Evolutionary conservation across 768 basidiomycete species (phyloP), one percentile per base, ranked within the genome.

Genomic region (Suillus luteus): DNA sequence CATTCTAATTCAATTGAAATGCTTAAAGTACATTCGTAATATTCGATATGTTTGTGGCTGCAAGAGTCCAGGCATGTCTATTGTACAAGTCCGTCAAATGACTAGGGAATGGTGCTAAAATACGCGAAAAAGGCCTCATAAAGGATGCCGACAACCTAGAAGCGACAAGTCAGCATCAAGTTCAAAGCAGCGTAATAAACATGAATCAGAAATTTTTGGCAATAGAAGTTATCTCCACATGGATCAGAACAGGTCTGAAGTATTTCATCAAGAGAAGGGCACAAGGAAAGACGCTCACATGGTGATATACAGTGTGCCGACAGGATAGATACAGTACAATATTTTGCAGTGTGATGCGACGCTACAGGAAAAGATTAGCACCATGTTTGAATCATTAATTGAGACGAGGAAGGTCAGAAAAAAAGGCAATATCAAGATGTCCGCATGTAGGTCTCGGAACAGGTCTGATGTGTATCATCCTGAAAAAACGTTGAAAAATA

Each of bases 401-500:
- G 51, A 44, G 46, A 40, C 38, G 14, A 27, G 5, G 65, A 76
- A 65, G 66, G 67, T 73, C 80, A 81, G 77, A 72, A 70, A 75
- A 24, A 82, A 81, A 86, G 83, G 88, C 87, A 89, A 89, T 87
- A 80, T 82, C 70, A 54, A 66, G 69, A 73, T 81, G 76, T 87
- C 88, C 85, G 79, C 87, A 85, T 70, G 68, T 72, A 70, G 71
- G 68, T 78, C 74, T 91, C 87, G 79, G 90, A 86, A 91, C 88
- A 91, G 89, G 89, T 90, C 88, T 91, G 86, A 85, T 78, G 61
- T 74, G 70, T 84, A 79, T 90, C 90, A 89, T 91, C 89, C 77
- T 61, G 43, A 70, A 70, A 55, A 64, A 61, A 48, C 0, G 63
- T 40, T 65, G 55, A 70, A 68, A 66, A 35, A 60, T 17, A 7